Evolutionary conservation across 179 eudicot genomes (phyloP).

Genomic region (Pouteria campechiana): DNA sequence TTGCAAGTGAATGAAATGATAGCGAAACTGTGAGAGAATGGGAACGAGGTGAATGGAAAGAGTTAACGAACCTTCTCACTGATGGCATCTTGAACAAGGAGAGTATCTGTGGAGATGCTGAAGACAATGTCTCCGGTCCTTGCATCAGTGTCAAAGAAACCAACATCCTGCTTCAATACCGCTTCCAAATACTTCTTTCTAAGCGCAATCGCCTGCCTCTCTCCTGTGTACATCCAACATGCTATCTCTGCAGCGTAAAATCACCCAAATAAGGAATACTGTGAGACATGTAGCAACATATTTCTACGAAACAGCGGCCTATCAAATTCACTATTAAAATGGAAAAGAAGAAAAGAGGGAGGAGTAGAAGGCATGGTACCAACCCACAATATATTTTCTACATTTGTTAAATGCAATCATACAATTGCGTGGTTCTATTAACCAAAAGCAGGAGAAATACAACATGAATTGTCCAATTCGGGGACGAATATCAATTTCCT

Average conservation of each 20-base stretch:
- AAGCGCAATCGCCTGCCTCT: constrained; percentile 83
- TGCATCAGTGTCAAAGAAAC: constrained; percentile 99
- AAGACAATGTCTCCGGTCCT: constrained; percentile 97
- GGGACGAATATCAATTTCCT: too few species aligned
- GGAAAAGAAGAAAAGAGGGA: too few species aligned
- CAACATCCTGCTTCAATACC: constrained; percentile 90
- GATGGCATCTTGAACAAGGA: constrained; percentile 98
- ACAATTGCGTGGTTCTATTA: too few species aligned
- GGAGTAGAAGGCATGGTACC: too few species aligned
- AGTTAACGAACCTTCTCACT: constrained; percentile 67
- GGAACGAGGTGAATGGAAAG: background rate
- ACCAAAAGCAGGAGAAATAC: too few species aligned
- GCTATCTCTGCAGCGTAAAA: constrained; percentile 54
- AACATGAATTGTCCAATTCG: too few species aligned
- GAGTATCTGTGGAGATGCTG: constrained; percentile 92
- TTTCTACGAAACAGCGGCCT: too few species aligned
- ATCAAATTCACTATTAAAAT: too few species aligned
- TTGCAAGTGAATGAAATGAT: background rate
- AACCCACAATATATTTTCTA: too few species aligned
- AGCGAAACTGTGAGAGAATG: background rate
- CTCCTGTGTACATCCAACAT: constrained; percentile 98
- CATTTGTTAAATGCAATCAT: too few species aligned
- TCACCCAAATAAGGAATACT: background rate
- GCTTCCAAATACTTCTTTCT: constrained; percentile 93
- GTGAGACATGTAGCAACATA: constrained; percentile 15